Evolutionary conservation across 2,329 filamentous ascomycete genomes (phyloP).

Genomic region (Daldinia sp.): DNA sequence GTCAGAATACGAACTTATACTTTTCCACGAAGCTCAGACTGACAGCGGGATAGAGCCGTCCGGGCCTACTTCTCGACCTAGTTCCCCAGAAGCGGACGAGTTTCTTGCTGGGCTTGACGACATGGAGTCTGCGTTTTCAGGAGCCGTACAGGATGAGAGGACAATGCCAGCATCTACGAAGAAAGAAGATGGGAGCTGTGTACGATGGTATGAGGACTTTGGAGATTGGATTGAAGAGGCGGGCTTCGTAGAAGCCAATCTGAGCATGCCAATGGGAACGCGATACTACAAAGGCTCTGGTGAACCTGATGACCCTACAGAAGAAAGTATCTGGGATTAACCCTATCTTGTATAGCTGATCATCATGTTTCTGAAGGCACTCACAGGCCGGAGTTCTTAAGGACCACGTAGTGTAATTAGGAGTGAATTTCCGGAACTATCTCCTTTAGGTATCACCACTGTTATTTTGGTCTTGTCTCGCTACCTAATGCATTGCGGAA

Average conservation of each 20-base stretch:
- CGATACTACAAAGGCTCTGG: constrained; percentile 22
- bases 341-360: not conserved
- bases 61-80: not conserved
- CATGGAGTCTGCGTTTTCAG: constrained; percentile 27
- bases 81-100: not conserved
- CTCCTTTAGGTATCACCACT: too few species aligned
- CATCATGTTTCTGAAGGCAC: too few species aligned
- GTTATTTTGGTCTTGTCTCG: too few species aligned
- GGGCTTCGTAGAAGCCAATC: constrained; percentile 27
- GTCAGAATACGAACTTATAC: constrained; percentile 6
- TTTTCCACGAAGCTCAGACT: not conserved
- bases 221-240: constrained; percentile 37
- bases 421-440: too few species aligned
- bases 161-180: not conserved
- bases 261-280: constrained; percentile 23
- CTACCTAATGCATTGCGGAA: too few species aligned
- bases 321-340: not conserved
- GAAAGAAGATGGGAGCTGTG: not conserved
- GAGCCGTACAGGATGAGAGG: not conserved
- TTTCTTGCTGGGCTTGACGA: constrained; percentile 29
- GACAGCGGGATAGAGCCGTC: not conserved
- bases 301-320: not conserved
- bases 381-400: too few species aligned
- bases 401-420: too few species aligned
- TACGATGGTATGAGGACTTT: constrained; percentile 3